These are phyloP conservation scores for Ascoidea tarda DNA, from an alignment of 805 yeast genomes.

Conservation along the genomic window DNA sequence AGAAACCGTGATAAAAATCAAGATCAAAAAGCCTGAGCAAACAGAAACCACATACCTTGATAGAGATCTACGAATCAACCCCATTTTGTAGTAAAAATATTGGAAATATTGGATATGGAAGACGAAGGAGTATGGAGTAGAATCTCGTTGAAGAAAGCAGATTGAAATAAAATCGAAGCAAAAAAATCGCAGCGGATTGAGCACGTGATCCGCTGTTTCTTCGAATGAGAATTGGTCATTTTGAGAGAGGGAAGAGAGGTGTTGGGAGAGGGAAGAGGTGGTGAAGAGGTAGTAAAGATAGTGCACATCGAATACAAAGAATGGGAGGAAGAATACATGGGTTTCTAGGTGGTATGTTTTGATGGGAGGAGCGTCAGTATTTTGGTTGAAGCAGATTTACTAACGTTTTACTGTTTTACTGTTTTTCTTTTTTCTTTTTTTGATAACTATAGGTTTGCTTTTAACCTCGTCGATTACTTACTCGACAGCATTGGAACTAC, in stretches of 20 bases:
- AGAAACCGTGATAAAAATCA: too few species aligned
- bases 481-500: constrained; percentile 7
- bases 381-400: background rate
- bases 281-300: constrained; percentile 20
- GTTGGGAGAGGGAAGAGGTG: constrained; percentile 12
- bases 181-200: background rate
- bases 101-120: too few species aligned
- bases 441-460: constrained; percentile 3
- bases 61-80: too few species aligned
- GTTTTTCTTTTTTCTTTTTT: background rate
- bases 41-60: too few species aligned
- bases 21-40: too few species aligned
- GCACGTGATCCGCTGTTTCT: background rate
- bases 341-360: constrained; percentile 7
- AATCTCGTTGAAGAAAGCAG: too few species aligned
- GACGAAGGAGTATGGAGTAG: too few species aligned
- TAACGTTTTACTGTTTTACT: background rate
- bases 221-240: background rate
- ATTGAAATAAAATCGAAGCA: too few species aligned
- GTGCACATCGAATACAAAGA: background rate
- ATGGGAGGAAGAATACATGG: constrained; percentile 11
- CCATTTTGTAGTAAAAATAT: too few species aligned
- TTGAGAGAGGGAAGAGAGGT: background rate
- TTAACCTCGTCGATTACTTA: constrained; percentile 9
- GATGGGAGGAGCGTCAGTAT: background rate